Percentiles rank a stretch among this genome's conserved stretches.
These are phyloP conservation scores for Carex kokanica DNA, from an alignment of 176 grass and related monocot species.

Conservation along the genomic window DNA sequence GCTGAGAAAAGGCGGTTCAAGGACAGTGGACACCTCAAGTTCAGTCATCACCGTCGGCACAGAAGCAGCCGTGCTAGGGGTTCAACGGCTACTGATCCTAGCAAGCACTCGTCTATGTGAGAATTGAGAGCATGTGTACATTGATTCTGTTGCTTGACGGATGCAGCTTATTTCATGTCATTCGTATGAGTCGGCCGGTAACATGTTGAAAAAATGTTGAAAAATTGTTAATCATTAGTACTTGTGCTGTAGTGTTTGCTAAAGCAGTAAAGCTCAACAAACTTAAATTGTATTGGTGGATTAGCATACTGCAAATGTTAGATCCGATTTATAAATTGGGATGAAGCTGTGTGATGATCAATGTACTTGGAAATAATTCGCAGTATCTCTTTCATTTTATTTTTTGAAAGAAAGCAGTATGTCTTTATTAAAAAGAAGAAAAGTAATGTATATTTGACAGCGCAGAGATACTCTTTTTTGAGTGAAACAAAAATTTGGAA, in stretches of 20 bases:
- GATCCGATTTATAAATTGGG: background rate
- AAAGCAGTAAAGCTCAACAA: background rate
- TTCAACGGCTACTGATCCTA: background rate
- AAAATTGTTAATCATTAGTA: background rate
- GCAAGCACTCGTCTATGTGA: background rate
- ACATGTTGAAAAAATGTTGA: background rate
- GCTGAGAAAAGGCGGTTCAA: slow-evolving; percentile 56
- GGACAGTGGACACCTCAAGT: slow-evolving; percentile 50
- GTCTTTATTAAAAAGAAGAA: background rate
- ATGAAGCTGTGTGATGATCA: background rate
- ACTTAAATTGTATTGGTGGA: background rate
- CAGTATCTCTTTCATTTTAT: background rate
- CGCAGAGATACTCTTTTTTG: background rate
- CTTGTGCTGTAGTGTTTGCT: background rate
- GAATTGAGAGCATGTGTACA: background rate
- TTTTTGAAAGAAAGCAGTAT: background rate
- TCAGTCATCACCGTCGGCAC: slow-evolving; percentile 14
- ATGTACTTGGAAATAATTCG: background rate
- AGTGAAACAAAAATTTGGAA: background rate
- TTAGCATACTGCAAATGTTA: background rate
- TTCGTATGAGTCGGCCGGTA: background rate
- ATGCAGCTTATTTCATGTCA: background rate
- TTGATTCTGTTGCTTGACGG: background rate
- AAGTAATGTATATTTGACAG: background rate
- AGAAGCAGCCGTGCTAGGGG: background rate